Percentiles rank a stretch among this genome's conserved stretches.
Evolutionary conservation across 345 rosid species (phyloP).

Genomic region (Kernera saxatilis): DNA sequence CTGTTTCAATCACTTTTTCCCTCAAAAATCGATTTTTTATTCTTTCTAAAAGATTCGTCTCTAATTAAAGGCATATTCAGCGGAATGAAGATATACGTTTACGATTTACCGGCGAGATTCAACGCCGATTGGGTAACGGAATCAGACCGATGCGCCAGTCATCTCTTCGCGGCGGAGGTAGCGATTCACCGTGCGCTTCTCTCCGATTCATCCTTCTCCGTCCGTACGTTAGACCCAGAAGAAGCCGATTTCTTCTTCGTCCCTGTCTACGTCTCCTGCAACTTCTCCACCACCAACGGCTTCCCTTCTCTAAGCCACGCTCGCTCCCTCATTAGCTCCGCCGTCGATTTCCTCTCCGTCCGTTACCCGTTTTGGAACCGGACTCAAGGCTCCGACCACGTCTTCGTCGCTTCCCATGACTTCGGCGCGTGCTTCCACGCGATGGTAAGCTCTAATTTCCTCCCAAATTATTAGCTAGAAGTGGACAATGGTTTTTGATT

Average conservation of each 20-base stretch:
- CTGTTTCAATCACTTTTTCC: not conserved
- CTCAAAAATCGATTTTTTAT: not conserved
- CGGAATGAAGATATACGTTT: conserved; percentile 75
- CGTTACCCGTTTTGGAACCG: conserved; percentile 78
- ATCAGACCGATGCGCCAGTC: conserved; percentile 71
- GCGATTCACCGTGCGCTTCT: conserved; percentile 71
- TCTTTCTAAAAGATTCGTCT: not conserved
- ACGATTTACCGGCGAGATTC: conserved; percentile 65
- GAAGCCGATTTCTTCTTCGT: conserved; percentile 95
- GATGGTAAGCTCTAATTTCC: conserved; percentile 40
- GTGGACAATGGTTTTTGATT: not conserved
- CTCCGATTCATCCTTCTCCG: conserved; percentile 34
- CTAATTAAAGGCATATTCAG: conserved; percentile 32
- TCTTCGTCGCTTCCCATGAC: conserved; percentile 92
- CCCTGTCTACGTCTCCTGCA: conserved; percentile 93
- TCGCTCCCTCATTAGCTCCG: conserved; percentile 58
- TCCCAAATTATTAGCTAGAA: not conserved
- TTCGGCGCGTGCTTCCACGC: conserved; percentile 93
- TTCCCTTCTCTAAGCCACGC: conserved; percentile 96
- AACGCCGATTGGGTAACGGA: conserved; percentile 68
- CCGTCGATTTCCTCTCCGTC: conserved; percentile 52
- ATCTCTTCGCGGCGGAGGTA: conserved; percentile 89
- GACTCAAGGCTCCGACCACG: conserved; percentile 73
- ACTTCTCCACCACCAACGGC: conserved; percentile 79
- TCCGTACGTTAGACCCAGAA: conserved; percentile 65